Base-by-base conservation (phyloP, 306 rosid species). In the Cucurbita argyrosperma region DNA sequence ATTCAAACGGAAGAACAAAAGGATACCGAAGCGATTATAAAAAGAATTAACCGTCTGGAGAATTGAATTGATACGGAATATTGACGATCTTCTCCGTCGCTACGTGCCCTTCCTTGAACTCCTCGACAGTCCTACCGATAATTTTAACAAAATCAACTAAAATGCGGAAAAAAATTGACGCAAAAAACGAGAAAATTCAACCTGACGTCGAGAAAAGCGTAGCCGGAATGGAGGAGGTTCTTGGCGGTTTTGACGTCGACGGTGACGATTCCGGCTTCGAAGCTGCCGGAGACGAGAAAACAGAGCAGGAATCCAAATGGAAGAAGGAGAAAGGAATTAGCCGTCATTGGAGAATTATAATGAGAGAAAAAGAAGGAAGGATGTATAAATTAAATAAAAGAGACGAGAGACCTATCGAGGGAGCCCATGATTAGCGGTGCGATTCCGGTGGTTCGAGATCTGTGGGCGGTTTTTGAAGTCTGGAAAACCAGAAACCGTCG, bases 141-240 rank as follows among this genome's bases (percentile, higher is more conserved):
- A 19, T 45, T 14, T 61, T 12, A 45, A 11, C 72, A 8, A 80
- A 40, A 52, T 74, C 5, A 69, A 74, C 16, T 10, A 35, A 35
- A 4, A 42, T 0, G 21, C 59, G 2, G 5, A 50, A 4, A 40
- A 57, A 55, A 51, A 4, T 39, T 3, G 72, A 50, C 54, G n/a
- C 58, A 30, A 46, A 46, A 7, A 3, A 30, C 35, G 35, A 30
- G 35, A 0, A 30, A 30, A 30, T 30, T 1, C 4, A 77, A 88
- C 97, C 98, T 88, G 64, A 90, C 90, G 79, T 94, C 98, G 4
- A 94, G 80, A 84, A 85, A 90, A 14, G 74, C 73, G 75, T 90
- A 58, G 76, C 96, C 95, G 19, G 87, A 81, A 5, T 83, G 82
- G 66, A 88, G 74, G 13, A 90, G 84, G 63, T 54, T 79, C 76